Conservation (phyloP, 2,329 filamentous ascomycete species). For the Colletotrichum abscissum region DNA sequence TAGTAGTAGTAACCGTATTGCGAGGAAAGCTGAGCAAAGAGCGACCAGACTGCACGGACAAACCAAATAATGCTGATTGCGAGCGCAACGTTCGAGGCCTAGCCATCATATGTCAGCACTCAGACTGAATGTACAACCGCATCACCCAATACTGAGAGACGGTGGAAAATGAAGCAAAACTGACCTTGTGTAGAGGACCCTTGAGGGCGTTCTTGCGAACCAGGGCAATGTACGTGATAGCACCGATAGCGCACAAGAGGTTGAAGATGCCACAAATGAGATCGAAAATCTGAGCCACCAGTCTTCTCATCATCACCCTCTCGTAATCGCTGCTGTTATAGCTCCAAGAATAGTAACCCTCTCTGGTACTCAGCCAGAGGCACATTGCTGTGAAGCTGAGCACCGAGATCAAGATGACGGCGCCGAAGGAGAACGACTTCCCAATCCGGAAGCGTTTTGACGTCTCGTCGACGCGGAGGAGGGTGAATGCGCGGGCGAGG, state of each 20-base stretch:
- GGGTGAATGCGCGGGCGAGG: slow-evolving; percentile 24
- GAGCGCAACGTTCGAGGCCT: not conserved
- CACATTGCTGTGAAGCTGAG: not conserved
- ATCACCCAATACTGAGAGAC: slow-evolving; percentile 30
- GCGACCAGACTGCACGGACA: not conserved
- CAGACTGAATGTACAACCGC: too few species aligned
- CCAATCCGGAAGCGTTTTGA: not conserved
- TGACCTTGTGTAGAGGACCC: slow-evolving; percentile 16
- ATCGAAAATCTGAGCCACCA: not conserved
- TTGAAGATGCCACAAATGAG: not conserved
- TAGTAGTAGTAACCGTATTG: not conserved
- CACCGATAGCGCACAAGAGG: not conserved
- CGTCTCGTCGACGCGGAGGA: not conserved
- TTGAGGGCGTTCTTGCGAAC: slow-evolving; percentile 17
- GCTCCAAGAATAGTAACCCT: not conserved
- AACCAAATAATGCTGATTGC: not conserved
- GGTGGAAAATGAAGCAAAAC: slow-evolving; percentile 2
- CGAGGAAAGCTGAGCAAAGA: too few species aligned
- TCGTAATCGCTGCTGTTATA: not conserved
- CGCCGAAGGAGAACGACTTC: not conserved
- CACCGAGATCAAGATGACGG: slow-evolving; percentile 16
- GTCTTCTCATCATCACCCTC: not conserved
- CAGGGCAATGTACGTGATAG: slow-evolving; percentile 16
- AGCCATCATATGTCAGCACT: not conserved
- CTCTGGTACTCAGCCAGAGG: slow-evolving; percentile 8